Evolutionary conservation across 306 rosid genomes (phyloP), one percentile per base, ranked within the genome.

Genomic region (Sechiopsis laciniata): DNA sequence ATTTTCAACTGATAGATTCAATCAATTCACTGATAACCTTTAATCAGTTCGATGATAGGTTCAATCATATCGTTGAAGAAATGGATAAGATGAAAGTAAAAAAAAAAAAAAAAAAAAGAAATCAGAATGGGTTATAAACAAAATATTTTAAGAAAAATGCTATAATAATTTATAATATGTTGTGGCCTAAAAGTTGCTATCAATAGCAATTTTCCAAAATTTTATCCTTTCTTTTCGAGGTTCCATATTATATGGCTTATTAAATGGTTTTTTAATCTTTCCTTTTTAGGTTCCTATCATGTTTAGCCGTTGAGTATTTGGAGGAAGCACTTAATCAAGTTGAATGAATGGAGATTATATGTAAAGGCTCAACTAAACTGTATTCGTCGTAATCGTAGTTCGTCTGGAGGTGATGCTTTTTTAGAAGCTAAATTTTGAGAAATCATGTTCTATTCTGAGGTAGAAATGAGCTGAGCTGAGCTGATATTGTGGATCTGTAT

Each of bases 341-440:
- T 20, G 56, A 67, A 5, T 20, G 40, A 67, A 45, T 22, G 29
- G 19, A 46, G 53, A 67, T 22, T 13, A 67, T 21, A 37, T 32
- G 37, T 32, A 46, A 21, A 48, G 13, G 13, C 37, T 12, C 7
- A 11, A 67, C 56, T 12, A 21, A 46, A 68, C 32, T 61, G 6
- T 61, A 26, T 29, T 1, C 42, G 45, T 1, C 42, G 45, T 14
- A 26, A 42, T 61, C 45, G 32, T 32, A 32, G 37, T 32, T 32
- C 2, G 37, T 32, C 37, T 32, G 45, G 8, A 1, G 50, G 20
- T 68, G 22, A 48, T 13, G 73, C 42, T 46, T 48, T 68, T 68
- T 12, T 68, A 15, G 4, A 68, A 68, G 56, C 73, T 13, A 21
- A 68, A 46, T 68, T 66, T 68, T 68, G 73, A 68, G 56, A 46